Base-by-base conservation (phyloP, 1,284 basidiomycete genomes). In the Mycena sp. region DNA sequence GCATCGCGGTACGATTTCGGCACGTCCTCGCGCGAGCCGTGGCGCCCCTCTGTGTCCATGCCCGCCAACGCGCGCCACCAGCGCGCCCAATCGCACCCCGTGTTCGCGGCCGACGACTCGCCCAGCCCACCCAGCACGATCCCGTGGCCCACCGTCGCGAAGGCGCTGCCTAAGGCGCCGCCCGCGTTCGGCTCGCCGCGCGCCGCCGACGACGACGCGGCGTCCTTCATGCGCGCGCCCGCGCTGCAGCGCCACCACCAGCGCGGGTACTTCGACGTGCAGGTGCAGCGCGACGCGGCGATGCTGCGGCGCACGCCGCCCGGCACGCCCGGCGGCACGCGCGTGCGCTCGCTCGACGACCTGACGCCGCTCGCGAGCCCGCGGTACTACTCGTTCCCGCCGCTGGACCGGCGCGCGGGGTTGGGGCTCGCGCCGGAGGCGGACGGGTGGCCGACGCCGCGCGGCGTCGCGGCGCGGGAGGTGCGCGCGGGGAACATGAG, bases 1-100 rank as follows among this genome's bases (percentile, higher is more conserved):
- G 77, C 84, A 0, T 75, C 83, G 23, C 81, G 87, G 46, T 88
- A 90, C 70, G 84, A 89, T 69, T 85, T 88, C 56, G 75, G 80
- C 3, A 75, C 78, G 14, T 85, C 87, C 0, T 72, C 83, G 61
- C 83, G 83, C 71, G 78, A 75, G 16, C 77, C 82, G 21, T 82
- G 81, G 40, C 78, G 74, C 44, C 58, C 74, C 21, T 37, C 54
- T n/a, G 32, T 28, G 4, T 16, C 46, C 25, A 17, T 26, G 57
- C 32, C 32, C 32, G 32, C n/a, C n/a, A n/a, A n/a, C n/a, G n/a
- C 14, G 14, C 32, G 32, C 9, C 74, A 46, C 64, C 72, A 38
- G 60, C 71, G 46, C 67, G 70, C 72, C 54, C 72, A 38, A 48
- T 73, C 78, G 69, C 69, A 77, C 78, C 25, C 79, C 77, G 14